phyloP scores from a whole-genome alignment of 2,329 filamentous ascomycete species.

The Colletotrichum caudatum region DNA sequence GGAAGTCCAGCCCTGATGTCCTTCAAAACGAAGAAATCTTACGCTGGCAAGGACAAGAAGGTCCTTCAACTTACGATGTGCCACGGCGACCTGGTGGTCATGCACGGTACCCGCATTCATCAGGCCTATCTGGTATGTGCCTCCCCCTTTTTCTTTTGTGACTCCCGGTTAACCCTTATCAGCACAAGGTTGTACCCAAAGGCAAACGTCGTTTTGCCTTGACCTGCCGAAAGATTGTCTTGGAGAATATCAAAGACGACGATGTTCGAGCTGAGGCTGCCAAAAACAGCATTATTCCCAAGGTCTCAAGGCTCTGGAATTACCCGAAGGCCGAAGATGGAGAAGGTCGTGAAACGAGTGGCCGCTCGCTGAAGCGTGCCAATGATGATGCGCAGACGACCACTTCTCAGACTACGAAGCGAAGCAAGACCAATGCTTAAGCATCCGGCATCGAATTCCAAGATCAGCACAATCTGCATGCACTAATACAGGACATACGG shows the following conservation, averaged over 20 bases:
- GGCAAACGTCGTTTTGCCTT: slow-evolving; percentile 68
- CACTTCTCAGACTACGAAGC: not conserved
- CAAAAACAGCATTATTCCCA: slow-evolving; percentile 52
- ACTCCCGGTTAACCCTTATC: slow-evolving; percentile 40
- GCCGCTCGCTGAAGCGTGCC: slow-evolving; percentile 9
- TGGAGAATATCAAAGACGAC: slow-evolving; percentile 52
- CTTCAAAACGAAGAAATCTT: slow-evolving; percentile 64
- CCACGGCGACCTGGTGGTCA: slow-evolving; percentile 74
- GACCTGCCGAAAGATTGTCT: slow-evolving; percentile 65
- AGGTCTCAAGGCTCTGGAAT: slow-evolving; percentile 10
- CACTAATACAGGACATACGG: not conserved
- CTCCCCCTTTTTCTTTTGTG: not conserved
- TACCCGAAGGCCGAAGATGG: slow-evolving; percentile 18
- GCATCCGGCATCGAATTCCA: not conserved
- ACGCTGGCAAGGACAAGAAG: slow-evolving; percentile 29
- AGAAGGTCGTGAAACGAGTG: not conserved
- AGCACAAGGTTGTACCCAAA: slow-evolving; percentile 65
- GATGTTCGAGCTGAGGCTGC: slow-evolving; percentile 46
- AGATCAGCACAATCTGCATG: not conserved
- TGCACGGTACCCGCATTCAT: slow-evolving; percentile 72
- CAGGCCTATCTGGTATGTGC: slow-evolving; percentile 65
- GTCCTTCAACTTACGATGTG: slow-evolving; percentile 59
- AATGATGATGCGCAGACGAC: not conserved
- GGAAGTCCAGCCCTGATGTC: slow-evolving; percentile 70
- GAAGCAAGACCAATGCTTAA: slow-evolving; percentile 14